A percentile compares a stretch with the other conserved stretches of the same genome.
Evolutionary conservation across 352 stramenopile genomes (phyloP).

Genomic region (Globisporangium paroecandrum): DNA sequence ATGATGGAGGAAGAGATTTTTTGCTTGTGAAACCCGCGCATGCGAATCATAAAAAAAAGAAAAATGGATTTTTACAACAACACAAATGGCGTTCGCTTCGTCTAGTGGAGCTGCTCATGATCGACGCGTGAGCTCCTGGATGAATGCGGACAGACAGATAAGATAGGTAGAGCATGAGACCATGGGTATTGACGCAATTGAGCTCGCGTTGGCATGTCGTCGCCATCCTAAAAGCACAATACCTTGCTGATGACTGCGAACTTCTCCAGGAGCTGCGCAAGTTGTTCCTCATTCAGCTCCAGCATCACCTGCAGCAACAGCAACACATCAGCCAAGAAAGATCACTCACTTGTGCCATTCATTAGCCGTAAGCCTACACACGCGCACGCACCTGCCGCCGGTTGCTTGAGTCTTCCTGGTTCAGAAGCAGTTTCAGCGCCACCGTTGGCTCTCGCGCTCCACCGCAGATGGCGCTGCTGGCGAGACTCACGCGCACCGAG

Average conservation of each 20-base stretch:
- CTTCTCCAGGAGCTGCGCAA: conserved; percentile 31
- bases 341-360: not conserved
- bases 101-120: not conserved
- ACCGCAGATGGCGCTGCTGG: conserved; percentile 52
- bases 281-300: conserved; percentile 40
- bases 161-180: not conserved
- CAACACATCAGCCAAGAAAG: not conserved
- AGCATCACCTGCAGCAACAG: conserved; percentile 35
- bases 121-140: conserved; percentile 20
- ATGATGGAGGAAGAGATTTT: not conserved
- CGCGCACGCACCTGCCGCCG: conserved; percentile 30
- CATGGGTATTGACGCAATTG: not conserved
- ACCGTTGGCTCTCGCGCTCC: conserved; percentile 37
- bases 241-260: conserved; percentile 40
- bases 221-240: not conserved
- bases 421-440: conserved; percentile 52
- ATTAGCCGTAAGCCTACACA: not conserved
- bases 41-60: not conserved
- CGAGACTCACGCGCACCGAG: conserved; percentile 63
- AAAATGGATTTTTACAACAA: conserved; percentile 8
- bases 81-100: not conserved
- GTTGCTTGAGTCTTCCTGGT: conserved; percentile 17
- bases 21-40: conserved; percentile 13
- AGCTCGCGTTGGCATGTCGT: not conserved
- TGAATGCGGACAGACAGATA: not conserved